Base-by-base conservation (phyloP, 208 protist species). In the Leishmania turanica region DNA sequence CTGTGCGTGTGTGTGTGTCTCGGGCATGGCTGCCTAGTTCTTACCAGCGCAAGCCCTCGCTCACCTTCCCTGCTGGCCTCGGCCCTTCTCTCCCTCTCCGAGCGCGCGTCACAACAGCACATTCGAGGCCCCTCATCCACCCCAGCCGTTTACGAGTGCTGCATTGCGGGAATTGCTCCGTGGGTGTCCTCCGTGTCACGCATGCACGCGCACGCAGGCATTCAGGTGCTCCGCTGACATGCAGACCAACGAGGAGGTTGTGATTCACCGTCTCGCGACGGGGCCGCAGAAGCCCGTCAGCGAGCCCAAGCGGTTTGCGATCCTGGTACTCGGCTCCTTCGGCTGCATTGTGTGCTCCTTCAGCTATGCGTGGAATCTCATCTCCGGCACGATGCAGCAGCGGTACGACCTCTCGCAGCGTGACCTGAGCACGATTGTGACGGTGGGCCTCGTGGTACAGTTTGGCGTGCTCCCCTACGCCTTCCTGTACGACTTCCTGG, bases 401-500 rank as follows among this genome's bases (percentile, higher is more conserved):
- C 75, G 71, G 51, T 93, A 92, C 77, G 77, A 68, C 75, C 77
- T 92, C 73, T 68, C 77, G 34, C 65, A 74, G 42, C 81, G 75
- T 37, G 88, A 92, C 68, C 56, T 95, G 77, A 92, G 86, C 42
- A 88, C 81, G 31, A 90, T 95, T 62, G 88, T 81, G 34, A 95
- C 91, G 15, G 78, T 56, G 11, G 89, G 89, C 19, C 88, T 89
- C 19, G 83, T 84, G 54, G 51, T 91, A n/a, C 83, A 87, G 40
- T 89, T 83, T 42, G 66, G 87, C n/a, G 90, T 82, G 34, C 86
- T 92, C 54, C 89, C 89, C n/a, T 79, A 77, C 68, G 91, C 86
- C 54, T 90, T 91, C 54, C 75, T 95, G 45, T 84, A 92, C 58
- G 89, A 95, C 83, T 95, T 87, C 77, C 78, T 82, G 21, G 91